A percentile compares a stretch with the other conserved stretches of the same genome.
Conservation (phyloP, 352 stramenopile genomes). For the Phytopythium sindhum region DNA sequence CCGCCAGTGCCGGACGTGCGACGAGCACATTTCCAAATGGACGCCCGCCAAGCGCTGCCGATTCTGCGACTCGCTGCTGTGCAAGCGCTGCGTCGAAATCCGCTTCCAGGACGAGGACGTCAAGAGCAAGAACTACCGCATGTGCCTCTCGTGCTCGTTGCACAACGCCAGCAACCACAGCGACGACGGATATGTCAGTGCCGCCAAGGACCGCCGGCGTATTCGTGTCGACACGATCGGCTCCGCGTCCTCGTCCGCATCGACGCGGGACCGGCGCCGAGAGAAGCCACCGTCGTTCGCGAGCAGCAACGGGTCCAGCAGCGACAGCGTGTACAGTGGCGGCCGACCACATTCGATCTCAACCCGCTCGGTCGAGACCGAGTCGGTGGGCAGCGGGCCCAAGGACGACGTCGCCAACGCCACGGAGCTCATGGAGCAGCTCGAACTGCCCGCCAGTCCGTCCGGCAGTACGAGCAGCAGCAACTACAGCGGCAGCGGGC, state of each 20-base stretch:
- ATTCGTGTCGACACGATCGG: neutral
- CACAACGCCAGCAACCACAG: neutral
- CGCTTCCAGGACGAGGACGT: constrained; percentile 35
- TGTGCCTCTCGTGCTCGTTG: constrained; percentile 48
- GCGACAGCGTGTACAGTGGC: constrained; percentile 20
- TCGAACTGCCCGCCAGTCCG: constrained; percentile 9
- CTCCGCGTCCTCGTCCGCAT: neutral
- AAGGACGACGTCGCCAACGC: constrained; percentile 13
- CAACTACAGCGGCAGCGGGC: constrained; percentile 14
- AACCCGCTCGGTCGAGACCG: constrained; percentile 23
- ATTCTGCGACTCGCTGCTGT: constrained; percentile 59
- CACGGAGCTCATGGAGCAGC: constrained; percentile 8
- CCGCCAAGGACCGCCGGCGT: neutral
- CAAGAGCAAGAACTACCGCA: constrained; percentile 48
- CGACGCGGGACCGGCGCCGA: neutral
- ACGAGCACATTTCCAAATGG: constrained; percentile 60
- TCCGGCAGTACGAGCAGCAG: constrained; percentile 17
- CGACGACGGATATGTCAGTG: neutral
- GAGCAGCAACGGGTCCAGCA: constrained; percentile 4
- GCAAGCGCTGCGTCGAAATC: constrained; percentile 57
- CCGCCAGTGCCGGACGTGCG: constrained; percentile 49
- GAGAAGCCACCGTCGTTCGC: constrained; percentile 6
- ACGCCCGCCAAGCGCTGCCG: constrained; percentile 54
- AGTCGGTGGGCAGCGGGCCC: constrained; percentile 27
- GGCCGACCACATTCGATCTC: constrained; percentile 22